These are phyloP conservation scores for Margaritispora aquatica DNA, from an alignment of 495 filamentous ascomycete species.

Conservation along the genomic window DNA sequence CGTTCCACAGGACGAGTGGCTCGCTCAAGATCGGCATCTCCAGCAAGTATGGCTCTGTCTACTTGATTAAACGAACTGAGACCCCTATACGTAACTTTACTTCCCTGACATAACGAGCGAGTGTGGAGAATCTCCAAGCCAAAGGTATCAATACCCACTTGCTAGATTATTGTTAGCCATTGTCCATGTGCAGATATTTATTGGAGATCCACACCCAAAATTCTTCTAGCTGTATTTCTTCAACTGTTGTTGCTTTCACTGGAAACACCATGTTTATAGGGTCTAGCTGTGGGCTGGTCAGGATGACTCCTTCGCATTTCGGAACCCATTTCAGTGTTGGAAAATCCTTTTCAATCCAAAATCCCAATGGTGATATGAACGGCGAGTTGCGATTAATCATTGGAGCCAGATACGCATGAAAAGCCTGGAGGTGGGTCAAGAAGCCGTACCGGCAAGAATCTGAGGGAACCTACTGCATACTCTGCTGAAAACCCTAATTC, in stretches of 20 bases:
- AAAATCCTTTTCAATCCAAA: too few species aligned
- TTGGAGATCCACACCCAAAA: not conserved
- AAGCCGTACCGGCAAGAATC: not conserved
- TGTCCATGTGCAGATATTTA: not conserved
- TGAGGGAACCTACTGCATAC: not conserved
- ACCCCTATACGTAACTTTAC: not conserved
- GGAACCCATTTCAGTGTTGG: not conserved
- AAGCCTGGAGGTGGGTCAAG: not conserved
- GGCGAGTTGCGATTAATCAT: not conserved
- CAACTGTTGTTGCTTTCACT: not conserved
- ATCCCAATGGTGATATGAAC: not conserved
- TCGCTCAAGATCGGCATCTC: not conserved
- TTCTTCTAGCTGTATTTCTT: not conserved
- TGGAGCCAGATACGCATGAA: not conserved
- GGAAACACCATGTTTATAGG: not conserved
- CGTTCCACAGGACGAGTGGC: not conserved
- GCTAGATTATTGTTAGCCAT: not conserved
- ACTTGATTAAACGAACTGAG: not conserved
- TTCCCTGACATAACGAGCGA: not conserved
- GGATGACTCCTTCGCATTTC: not conserved
- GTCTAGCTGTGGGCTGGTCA: not conserved
- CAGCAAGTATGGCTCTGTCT: not conserved
- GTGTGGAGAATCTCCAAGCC: not conserved
- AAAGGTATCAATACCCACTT: not conserved
- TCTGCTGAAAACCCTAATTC: not conserved